phyloP scores from a whole-genome alignment of 106 monocot species.

The Cymbidium sinense region DNA sequence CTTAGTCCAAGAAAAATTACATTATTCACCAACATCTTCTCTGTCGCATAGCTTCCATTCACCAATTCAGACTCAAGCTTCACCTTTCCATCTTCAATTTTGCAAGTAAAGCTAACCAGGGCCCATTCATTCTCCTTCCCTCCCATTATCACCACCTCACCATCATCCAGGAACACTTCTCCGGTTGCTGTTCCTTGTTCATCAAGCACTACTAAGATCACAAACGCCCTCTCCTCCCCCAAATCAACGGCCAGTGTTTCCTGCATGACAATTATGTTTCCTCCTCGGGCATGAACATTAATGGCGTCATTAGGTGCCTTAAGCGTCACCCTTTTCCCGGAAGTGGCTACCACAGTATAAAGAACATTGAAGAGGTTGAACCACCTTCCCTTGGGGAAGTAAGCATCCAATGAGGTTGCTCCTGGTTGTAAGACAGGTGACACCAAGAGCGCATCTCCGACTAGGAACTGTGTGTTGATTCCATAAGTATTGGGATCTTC shows the following conservation, averaged over 20 bases:
- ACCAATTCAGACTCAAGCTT: not conserved
- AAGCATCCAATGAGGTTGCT: slow-evolving; percentile 5
- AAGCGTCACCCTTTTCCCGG: slow-evolving; percentile 6
- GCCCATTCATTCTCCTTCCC: slow-evolving; percentile 12
- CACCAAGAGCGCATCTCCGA: slow-evolving; percentile 26
- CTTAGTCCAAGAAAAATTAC: slow-evolving; percentile 7
- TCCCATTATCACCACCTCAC: slow-evolving; percentile 21
- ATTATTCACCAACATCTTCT: slow-evolving; percentile 13
- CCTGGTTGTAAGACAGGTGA: slow-evolving; percentile 17
- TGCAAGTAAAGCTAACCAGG: slow-evolving; percentile 1
- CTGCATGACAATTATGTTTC: slow-evolving; percentile 7
- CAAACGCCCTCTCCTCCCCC: not conserved
- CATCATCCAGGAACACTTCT: slow-evolving; percentile 18
- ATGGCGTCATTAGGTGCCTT: slow-evolving; percentile 10
- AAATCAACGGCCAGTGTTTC: not conserved
- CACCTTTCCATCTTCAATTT: not conserved
- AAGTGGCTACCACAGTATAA: not conserved
- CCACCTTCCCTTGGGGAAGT: slow-evolving; percentile 16
- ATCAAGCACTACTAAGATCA: slow-evolving; percentile 10
- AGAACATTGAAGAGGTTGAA: slow-evolving; percentile 13
- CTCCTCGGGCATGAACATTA: slow-evolving; percentile 19
- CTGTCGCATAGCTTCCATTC: slow-evolving; percentile 12
- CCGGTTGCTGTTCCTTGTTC: not conserved
- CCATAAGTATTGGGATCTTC: slow-evolving; percentile 35
- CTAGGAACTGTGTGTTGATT: slow-evolving; percentile 51